Percentiles rank a stretch among this genome's conserved stretches.
phyloP scores from a whole-genome alignment of 2,329 filamentous ascomycete genomes.

The Fusarium armeniacum region DNA sequence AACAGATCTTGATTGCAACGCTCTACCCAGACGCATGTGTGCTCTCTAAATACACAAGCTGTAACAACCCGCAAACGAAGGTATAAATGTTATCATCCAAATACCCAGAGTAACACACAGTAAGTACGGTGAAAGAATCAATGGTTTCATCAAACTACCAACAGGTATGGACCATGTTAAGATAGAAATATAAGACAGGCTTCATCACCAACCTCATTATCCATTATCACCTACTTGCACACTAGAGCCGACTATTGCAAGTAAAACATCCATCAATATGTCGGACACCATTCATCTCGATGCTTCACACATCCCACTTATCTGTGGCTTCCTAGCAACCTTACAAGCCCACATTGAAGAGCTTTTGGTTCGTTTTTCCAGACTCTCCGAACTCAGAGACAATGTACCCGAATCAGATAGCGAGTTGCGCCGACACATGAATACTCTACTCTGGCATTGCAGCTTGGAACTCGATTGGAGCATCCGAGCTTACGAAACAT shows the following conservation, averaged over 20 bases:
- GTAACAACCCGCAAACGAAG: neutral
- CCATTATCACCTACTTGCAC: neutral
- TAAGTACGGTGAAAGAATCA: no score
- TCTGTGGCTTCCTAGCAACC: slow-evolving; percentile 2
- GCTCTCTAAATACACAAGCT: neutral
- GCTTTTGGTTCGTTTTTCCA: slow-evolving; percentile 8
- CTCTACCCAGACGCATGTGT: neutral
- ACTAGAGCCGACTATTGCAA: neutral
- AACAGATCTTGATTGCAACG: neutral
- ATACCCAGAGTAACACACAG: neutral
- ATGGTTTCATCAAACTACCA: neutral
- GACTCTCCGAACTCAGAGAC: slow-evolving; percentile 12
- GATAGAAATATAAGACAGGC: no score
- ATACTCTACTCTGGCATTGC: slow-evolving; percentile 12
- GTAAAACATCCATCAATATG: neutral
- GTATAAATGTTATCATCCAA: neutral
- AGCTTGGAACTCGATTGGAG: slow-evolving; percentile 18
- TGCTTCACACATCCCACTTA: slow-evolving; percentile 1
- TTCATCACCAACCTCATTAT: neutral
- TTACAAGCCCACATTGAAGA: slow-evolving; percentile 10
- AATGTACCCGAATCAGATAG: slow-evolving; percentile 1
- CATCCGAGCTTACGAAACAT: slow-evolving; percentile 1
- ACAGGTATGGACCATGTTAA: neutral
- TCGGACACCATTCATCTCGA: neutral
- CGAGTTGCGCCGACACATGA: neutral